Evolutionary conservation across 352 stramenopile genomes (phyloP).

Genomic region (Phytophthora hibernalis): DNA sequence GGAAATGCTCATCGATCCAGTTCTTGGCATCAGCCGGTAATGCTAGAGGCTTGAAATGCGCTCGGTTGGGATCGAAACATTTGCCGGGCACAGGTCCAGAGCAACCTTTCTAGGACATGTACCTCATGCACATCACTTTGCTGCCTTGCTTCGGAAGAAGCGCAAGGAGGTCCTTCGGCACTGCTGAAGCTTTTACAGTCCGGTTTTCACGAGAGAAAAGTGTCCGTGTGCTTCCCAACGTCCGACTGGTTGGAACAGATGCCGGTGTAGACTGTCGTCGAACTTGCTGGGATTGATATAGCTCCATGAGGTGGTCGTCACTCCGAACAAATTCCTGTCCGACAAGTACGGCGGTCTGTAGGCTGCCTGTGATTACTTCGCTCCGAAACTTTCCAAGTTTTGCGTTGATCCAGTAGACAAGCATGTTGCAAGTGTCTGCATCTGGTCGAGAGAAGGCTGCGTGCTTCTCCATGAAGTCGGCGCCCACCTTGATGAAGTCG

Average conservation of each 20-base stretch:
- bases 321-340: neutral
- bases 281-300: slow-evolving; percentile 1
- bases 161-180: neutral
- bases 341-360: neutral
- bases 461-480: slow-evolving; percentile 3
- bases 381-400: slow-evolving; percentile 23
- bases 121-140: slow-evolving; percentile 9
- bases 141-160: neutral
- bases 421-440: slow-evolving; percentile 1
- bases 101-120: slow-evolving; percentile 1
- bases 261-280: neutral
- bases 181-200: neutral
- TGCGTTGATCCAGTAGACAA: slow-evolving; percentile 19
- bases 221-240: neutral
- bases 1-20: slow-evolving; percentile 1
- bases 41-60: slow-evolving; percentile 7
- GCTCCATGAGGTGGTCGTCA: no score
- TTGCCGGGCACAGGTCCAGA: neutral
- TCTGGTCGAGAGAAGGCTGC: neutral
- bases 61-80: slow-evolving; percentile 3
- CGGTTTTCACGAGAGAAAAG: neutral
- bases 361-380: slow-evolving; percentile 1
- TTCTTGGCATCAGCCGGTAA: slow-evolving; percentile 4
- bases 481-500: slow-evolving; percentile 4
- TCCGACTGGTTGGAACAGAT: neutral